Percentiles rank a stretch among this genome's conserved stretches.
Conservation (phyloP, 1,284 basidiomycete species). For the Taiwanofungus camphoratus region DNA sequence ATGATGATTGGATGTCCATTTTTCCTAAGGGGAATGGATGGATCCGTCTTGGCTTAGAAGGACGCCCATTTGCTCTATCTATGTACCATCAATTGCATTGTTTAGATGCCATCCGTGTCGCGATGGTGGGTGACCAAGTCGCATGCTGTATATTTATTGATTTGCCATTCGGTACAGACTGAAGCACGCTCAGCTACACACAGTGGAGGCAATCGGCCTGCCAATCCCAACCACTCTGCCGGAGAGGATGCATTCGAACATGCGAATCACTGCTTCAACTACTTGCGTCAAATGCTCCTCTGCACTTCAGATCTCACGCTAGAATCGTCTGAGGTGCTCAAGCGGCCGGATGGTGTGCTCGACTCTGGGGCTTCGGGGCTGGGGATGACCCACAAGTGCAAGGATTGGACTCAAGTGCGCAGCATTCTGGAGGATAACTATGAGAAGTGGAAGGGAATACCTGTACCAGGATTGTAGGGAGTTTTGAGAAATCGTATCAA, state of each 20-base stretch:
- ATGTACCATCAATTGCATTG: slow-evolving; percentile 38
- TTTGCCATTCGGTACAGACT: no score
- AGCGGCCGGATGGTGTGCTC: not conserved
- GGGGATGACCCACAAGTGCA: slow-evolving; percentile 1
- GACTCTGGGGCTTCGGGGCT: not conserved
- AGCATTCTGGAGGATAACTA: not conserved
- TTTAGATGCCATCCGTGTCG: slow-evolving; percentile 26
- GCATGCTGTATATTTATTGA: not conserved
- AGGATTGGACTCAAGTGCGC: slow-evolving; percentile 3
- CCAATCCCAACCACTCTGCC: no score
- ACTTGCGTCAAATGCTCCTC: slow-evolving; percentile 4
- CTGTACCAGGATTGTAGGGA: no score
- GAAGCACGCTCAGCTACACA: no score
- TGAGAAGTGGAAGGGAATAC: slow-evolving; percentile 3
- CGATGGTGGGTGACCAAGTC: not conserved
- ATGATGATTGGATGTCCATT: slow-evolving; percentile 8
- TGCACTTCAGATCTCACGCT: not conserved
- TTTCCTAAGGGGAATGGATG: slow-evolving; percentile 17
- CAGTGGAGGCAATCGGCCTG: no score
- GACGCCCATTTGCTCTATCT: slow-evolving; percentile 25
- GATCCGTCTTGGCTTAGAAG: slow-evolving; percentile 25
- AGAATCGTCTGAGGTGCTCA: not conserved
- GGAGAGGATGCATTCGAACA: not conserved
- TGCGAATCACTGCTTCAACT: slow-evolving; percentile 4
- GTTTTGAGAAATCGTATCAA: no score